Conservation (phyloP, 306 rosid species). For the Benincasa hispida region DNA sequence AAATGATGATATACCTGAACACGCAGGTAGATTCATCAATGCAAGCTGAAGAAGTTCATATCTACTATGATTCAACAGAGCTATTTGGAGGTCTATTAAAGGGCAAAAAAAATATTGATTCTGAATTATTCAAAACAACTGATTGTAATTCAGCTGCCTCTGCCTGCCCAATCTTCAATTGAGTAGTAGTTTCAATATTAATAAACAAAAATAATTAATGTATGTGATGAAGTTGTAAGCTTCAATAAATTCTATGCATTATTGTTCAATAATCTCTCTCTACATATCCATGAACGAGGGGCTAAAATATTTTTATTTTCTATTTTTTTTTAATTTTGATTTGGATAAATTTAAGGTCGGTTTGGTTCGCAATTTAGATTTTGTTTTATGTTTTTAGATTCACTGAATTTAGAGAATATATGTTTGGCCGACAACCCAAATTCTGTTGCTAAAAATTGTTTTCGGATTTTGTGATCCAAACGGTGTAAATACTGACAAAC, state of each 20-base stretch:
- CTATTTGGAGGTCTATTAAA: conserved; percentile 43
- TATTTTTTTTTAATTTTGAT: too few species aligned
- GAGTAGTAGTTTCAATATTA: not conserved
- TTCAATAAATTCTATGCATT: not conserved
- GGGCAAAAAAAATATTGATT: not conserved
- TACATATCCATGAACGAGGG: too few species aligned
- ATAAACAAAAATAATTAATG: not conserved
- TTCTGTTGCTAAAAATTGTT: too few species aligned
- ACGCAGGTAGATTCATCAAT: conserved; percentile 39
- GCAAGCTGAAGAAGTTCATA: conserved; percentile 49
- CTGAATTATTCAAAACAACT: not conserved
- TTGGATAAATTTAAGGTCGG: too few species aligned
- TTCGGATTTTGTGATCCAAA: too few species aligned
- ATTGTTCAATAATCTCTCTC: not conserved
- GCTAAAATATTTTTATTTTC: too few species aligned
- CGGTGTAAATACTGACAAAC: too few species aligned
- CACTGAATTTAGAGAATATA: too few species aligned
- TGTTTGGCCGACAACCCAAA: too few species aligned
- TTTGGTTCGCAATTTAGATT: too few species aligned
- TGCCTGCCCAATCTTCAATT: not conserved
- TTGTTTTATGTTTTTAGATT: too few species aligned
- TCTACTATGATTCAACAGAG: conserved; percentile 60
- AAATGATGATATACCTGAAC: not conserved
- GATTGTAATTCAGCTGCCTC: not conserved
- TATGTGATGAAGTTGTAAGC: too few species aligned